Conservation (phyloP, 2,329 filamentous ascomycete species). For the Fonsecaea erecta region DNA sequence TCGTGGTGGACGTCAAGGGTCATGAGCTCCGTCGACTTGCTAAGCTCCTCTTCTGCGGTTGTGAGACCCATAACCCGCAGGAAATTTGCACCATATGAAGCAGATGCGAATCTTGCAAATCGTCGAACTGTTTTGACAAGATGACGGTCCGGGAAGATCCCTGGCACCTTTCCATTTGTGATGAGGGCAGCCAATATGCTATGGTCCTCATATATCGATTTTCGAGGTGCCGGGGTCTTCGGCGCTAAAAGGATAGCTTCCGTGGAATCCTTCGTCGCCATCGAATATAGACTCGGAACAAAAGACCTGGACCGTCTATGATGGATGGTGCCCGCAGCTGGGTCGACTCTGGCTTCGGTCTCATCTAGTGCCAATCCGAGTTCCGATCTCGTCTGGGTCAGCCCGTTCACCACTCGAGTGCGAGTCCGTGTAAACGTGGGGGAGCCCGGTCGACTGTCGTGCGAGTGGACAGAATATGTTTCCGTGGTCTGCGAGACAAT, state of each 20-base stretch:
- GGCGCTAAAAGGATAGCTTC: constrained; percentile 49
- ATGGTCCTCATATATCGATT: constrained; percentile 53
- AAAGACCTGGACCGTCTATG: constrained; percentile 47
- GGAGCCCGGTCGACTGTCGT: constrained; percentile 46
- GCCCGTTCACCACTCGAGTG: constrained; percentile 49
- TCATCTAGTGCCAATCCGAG: constrained; percentile 44
- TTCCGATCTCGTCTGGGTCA: constrained; percentile 51
- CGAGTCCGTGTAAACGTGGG: constrained; percentile 47
- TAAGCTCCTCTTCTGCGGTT: constrained; percentile 35
- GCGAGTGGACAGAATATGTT: constrained; percentile 46
- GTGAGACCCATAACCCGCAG: constrained; percentile 53
- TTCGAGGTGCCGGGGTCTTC: constrained; percentile 45
- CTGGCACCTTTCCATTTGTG: constrained; percentile 51
- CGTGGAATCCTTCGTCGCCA: constrained; percentile 51
- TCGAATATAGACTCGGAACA: constrained; percentile 52
- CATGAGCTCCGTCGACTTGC: constrained; percentile 41
- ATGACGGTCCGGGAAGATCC: constrained; percentile 52
- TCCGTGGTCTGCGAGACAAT: constrained; percentile 48
- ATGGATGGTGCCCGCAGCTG: constrained; percentile 36
- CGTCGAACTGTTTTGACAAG: constrained; percentile 53
- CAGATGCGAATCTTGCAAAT: constrained; percentile 54
- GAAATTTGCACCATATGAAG: constrained; percentile 54
- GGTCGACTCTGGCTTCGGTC: constrained; percentile 38
- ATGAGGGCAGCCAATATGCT: constrained; percentile 50
- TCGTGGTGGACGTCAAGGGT: constrained; percentile 47